Evolutionary conservation across 2,329 filamentous ascomycete genomes (phyloP), one percentile per base, ranked within the genome.

Genomic region (Pestalotiopsis fici): DNA sequence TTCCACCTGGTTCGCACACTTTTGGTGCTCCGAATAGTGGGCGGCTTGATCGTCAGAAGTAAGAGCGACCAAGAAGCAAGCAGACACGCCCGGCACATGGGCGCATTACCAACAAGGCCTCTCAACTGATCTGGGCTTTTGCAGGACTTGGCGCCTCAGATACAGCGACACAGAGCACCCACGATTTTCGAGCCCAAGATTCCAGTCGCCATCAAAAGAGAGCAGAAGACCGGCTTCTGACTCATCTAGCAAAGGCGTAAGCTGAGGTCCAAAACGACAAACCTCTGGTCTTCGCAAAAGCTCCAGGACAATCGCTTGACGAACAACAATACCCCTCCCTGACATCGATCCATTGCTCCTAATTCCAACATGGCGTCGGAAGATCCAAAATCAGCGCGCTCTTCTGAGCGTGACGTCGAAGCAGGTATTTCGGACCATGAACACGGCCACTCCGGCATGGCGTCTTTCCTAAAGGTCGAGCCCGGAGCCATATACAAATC

Each of bases 401-500:
- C 61, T 3, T 18, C 47, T 21, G 37, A 25, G 25, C 25, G 21
- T 27, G 68, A 70, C 9, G 61, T 65, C 59, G 67, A 71, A 62
- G 60, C 67, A 43, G 54, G 59, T 4, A 35, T 25, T 5, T 21
- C 50, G 3, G 59, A 59, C 23, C 63, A 65, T 25, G 67, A 64
- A 47, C 59, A 47, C 21, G 64, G 35, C 64, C 68, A 72, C 37
- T 69, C 71, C 23, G 71, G 72, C 15, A 54, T 76, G 4, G 69
- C 67, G 23, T 73, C 73, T 54, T 67, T 77, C 31, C 68, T 78
- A 50, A 63, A 67, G 25, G 73, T 75, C 23, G 72, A 78, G 59
- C 76, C 79, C 13, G 77, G 77, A 28, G 75, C 79, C 43, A 75
- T 77, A 23, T 76, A 79, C 64, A 74, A 78, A 37, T 68, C 69